Evolutionary conservation across 345 rosid genomes (phyloP).

Genomic region (Gossypium rotundifolium): DNA sequence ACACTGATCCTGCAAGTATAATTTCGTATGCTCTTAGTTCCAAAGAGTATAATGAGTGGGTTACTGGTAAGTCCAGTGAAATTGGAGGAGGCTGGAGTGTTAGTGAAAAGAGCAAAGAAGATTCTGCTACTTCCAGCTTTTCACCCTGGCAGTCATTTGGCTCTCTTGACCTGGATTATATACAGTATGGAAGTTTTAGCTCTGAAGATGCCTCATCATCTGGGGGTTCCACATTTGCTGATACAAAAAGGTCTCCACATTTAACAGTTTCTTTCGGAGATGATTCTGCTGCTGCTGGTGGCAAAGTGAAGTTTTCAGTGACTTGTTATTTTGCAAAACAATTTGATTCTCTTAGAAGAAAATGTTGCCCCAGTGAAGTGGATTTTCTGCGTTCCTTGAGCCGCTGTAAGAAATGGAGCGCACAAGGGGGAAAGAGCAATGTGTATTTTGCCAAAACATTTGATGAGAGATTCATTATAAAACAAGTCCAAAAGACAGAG

Average conservation of each 20-base stretch:
- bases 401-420: slow-evolving; percentile 86
- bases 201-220: slow-evolving; percentile 47
- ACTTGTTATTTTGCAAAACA: slow-evolving; percentile 84
- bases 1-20: slow-evolving; percentile 85
- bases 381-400: slow-evolving; percentile 85
- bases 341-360: slow-evolving; percentile 72
- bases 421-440: slow-evolving; percentile 97
- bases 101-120: slow-evolving; percentile 29
- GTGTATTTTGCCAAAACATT: slow-evolving; percentile 90
- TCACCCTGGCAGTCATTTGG: slow-evolving; percentile 66
- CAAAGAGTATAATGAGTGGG: slow-evolving; percentile 74
- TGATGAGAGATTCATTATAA: slow-evolving; percentile 92
- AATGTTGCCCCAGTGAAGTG: slow-evolving; percentile 71
- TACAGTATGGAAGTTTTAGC: slow-evolving; percentile 43
- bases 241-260: slow-evolving; percentile 68
- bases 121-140: slow-evolving; percentile 40
- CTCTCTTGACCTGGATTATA: slow-evolving; percentile 53
- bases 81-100: slow-evolving; percentile 36
- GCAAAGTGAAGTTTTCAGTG: slow-evolving; percentile 77
- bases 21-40: slow-evolving; percentile 85
- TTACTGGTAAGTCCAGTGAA: slow-evolving; percentile 37
- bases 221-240: slow-evolving; percentile 32
- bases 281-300: slow-evolving; percentile 47
- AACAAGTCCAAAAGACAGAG: slow-evolving; percentile 86
- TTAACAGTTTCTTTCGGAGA: slow-evolving; percentile 64